Percentiles rank a stretch among this genome's conserved stretches.
Conservation (phyloP, 345 rosid species). For the Melaleuca quinquenervia region DNA sequence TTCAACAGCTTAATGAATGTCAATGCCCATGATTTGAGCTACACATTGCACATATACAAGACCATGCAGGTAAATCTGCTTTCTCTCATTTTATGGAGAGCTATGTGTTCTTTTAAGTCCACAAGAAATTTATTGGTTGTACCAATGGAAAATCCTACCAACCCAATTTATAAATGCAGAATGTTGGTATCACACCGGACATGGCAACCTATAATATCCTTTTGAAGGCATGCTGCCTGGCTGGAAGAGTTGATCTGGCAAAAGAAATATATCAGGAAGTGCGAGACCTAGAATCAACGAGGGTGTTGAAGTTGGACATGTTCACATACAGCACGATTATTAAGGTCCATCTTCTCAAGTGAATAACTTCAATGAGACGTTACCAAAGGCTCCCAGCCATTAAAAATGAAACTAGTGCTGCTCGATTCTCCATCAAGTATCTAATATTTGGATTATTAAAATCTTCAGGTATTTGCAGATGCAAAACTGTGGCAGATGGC, state of each 20-base stretch:
- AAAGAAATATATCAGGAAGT: constrained; percentile 70
- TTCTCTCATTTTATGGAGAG: constrained; percentile 1
- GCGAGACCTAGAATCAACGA: constrained; percentile 55
- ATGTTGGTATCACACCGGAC: constrained; percentile 52
- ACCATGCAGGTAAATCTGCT: constrained; percentile 51
- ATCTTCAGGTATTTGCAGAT: constrained; percentile 72
- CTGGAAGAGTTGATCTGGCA: constrained; percentile 79
- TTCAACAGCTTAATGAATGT: constrained; percentile 92
- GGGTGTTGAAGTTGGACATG: constrained; percentile 60
- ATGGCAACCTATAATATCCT: constrained; percentile 83
- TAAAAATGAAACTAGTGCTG: neutral
- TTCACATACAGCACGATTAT: constrained; percentile 88
- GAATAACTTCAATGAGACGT: neutral
- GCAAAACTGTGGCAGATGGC: constrained; percentile 91
- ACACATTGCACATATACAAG: constrained; percentile 52
- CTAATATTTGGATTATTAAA: neutral
- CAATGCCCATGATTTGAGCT: constrained; percentile 75
- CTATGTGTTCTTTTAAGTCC: neutral
- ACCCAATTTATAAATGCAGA: constrained; percentile 28
- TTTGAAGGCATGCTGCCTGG: constrained; percentile 80
- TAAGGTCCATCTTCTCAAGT: constrained; percentile 38
- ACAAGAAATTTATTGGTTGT: neutral
- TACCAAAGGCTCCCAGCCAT: neutral
- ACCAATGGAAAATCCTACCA: neutral
- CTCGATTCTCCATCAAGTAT: neutral